phyloP scores from a whole-genome alignment of 768 basidiomycete species.

The Lentinus brumalis region DNA sequence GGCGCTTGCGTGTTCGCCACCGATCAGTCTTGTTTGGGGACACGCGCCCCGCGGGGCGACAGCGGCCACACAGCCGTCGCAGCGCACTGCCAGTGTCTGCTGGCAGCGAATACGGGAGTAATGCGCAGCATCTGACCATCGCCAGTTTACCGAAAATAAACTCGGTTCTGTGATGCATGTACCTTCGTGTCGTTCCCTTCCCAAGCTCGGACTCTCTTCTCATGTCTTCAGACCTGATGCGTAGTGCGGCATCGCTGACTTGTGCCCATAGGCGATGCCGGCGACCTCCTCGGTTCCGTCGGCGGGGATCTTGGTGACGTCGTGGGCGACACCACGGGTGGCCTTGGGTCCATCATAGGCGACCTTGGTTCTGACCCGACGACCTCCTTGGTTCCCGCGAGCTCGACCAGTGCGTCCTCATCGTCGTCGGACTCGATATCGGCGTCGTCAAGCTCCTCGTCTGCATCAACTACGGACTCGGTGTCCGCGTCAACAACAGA shows the following conservation, averaged over 20 bases:
- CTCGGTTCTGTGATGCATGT: too few species aligned
- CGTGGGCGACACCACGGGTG: not conserved
- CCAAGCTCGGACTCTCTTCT: too few species aligned
- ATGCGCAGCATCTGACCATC: too few species aligned
- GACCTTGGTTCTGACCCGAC: not conserved
- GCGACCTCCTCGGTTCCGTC: not conserved
- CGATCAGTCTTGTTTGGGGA: not conserved
- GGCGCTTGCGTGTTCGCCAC: not conserved
- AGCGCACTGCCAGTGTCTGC: too few species aligned
- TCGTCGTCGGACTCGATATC: constrained; percentile 1
- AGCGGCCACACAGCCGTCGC: too few species aligned
- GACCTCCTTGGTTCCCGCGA: constrained; percentile 15
- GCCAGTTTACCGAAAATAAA: too few species aligned
- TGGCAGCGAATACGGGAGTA: not conserved
- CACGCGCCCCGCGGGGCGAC: not conserved
- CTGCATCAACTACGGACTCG: constrained; percentile 1
- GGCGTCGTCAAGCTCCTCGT: constrained; percentile 9
- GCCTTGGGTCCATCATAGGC: not conserved
- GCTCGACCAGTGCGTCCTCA: constrained; percentile 13
- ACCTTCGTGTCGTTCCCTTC: too few species aligned
- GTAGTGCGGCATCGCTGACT: too few species aligned
- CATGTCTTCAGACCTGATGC: too few species aligned
- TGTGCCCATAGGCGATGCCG: not conserved
- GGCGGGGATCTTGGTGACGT: not conserved
- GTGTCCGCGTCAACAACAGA: constrained; percentile 1